Conservation (phyloP, 768 basidiomycete species). For the Psilocybe cyanescens region DNA sequence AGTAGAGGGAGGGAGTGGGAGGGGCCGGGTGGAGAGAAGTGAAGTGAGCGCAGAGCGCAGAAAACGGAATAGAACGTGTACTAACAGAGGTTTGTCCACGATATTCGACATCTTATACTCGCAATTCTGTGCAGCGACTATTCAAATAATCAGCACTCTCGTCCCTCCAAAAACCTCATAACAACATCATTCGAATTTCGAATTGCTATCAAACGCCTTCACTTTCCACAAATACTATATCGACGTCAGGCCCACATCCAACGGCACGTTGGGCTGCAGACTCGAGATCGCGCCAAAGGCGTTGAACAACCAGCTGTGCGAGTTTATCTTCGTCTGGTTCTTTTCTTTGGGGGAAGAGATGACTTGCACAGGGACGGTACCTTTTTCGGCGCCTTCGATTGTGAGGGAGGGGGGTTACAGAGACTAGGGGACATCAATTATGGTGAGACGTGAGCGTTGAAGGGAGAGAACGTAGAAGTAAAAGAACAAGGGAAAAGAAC, state of each 20-base stretch:
- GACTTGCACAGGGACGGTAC: slow-evolving; percentile 87
- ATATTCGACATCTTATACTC: slow-evolving; percentile 96
- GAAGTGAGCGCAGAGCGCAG: no score
- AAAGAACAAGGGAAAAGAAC: slow-evolving; percentile 24
- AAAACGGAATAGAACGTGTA: slow-evolving; percentile 17
- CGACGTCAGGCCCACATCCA: slow-evolving; percentile 84
- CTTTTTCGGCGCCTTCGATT: slow-evolving; percentile 78
- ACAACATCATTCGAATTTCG: slow-evolving; percentile 80
- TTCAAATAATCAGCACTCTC: slow-evolving; percentile 67
- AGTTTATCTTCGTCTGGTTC: slow-evolving; percentile 97
- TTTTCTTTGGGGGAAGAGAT: slow-evolving; percentile 93
- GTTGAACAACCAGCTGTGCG: slow-evolving; percentile 95
- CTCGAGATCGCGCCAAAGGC: slow-evolving; percentile 79
- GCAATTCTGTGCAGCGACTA: slow-evolving; percentile 90
- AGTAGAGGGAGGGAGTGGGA: no score
- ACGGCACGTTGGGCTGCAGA: slow-evolving; percentile 84
- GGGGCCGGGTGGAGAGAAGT: no score
- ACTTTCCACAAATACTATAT: slow-evolving; percentile 96
- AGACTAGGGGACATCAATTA: slow-evolving; percentile 51
- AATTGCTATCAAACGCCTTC: slow-evolving; percentile 94
- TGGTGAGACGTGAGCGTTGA: no score
- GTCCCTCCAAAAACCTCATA: slow-evolving; percentile 80
- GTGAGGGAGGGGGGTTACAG: slow-evolving; percentile 83
- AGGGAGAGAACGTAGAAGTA: not conserved
- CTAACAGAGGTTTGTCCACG: slow-evolving; percentile 79